phyloP scores from a whole-genome alignment of 306 rosid genomes.

The Prunus mongolica region DNA sequence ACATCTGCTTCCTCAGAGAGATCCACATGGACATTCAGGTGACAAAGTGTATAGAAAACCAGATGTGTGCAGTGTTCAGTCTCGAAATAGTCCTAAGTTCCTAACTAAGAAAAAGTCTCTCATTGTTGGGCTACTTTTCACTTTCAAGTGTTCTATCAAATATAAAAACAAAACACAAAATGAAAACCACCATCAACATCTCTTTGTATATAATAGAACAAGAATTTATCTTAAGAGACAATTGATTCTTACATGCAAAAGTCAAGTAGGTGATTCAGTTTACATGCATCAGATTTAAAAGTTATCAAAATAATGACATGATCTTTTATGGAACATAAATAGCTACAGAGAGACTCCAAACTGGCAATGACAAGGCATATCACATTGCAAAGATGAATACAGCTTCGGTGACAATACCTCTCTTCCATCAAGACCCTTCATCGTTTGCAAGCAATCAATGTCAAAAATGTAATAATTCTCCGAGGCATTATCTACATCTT shows the following conservation, averaged over 20 bases:
- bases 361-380: not conserved
- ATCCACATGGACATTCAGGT: not conserved
- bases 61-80: not conserved
- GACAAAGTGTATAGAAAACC: not conserved
- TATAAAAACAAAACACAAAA: not conserved
- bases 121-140: not conserved
- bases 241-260: not conserved
- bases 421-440: slow-evolving; percentile 85
- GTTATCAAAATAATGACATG: not conserved
- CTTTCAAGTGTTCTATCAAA: not conserved
- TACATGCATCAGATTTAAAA: not conserved
- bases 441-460: slow-evolving; percentile 90
- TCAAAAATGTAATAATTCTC: slow-evolving; percentile 88
- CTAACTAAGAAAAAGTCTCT: not conserved
- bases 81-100: not conserved
- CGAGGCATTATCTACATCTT: slow-evolving; percentile 57
- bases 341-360: not conserved
- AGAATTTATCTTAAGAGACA: not conserved
- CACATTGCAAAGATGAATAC: not conserved
- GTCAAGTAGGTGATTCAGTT: not conserved
- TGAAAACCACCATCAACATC: not conserved
- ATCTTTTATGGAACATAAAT: not conserved
- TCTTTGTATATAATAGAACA: not conserved
- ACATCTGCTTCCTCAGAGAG: not conserved
- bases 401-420: slow-evolving; percentile 50